phyloP scores from a whole-genome alignment of 2,329 filamentous ascomycete genomes.

The Nemania sp. region DNA sequence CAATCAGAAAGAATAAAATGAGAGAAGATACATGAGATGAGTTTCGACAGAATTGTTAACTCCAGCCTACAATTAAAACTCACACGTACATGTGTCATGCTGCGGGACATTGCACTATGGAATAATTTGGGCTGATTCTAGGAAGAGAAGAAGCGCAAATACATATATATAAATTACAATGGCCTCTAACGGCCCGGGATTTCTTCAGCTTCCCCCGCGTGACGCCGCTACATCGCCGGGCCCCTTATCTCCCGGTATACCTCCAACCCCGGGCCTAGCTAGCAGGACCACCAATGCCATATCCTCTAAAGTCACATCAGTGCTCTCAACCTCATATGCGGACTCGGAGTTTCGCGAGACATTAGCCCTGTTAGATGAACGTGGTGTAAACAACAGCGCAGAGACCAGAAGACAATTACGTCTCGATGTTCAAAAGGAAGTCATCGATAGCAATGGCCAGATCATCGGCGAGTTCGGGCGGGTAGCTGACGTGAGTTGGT shows the following conservation, averaged over 20 bases:
- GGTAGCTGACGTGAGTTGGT: conserved; percentile 72
- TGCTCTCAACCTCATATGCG: conserved; percentile 91
- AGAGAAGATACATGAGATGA: conserved; percentile 1
- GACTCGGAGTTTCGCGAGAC: conserved; percentile 92
- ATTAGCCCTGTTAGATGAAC: conserved; percentile 79
- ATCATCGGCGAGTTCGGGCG: conserved; percentile 89
- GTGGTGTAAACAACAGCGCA: conserved; percentile 77
- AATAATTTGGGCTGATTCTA: not conserved
- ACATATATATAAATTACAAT: conserved; percentile 38
- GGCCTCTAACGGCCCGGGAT: conserved; percentile 48
- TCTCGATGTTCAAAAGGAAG: conserved; percentile 87
- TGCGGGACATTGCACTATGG: conserved; percentile 3
- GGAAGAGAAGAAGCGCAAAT: not conserved
- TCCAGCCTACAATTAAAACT: not conserved
- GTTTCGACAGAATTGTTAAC: not conserved
- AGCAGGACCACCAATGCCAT: conserved; percentile 72
- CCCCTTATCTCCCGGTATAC: conserved; percentile 51
- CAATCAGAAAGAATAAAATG: not conserved
- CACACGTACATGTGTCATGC: not conserved
- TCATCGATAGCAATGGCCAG: conserved; percentile 91
- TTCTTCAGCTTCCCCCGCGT: conserved; percentile 46
- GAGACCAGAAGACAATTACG: conserved; percentile 83
- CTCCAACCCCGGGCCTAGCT: conserved; percentile 48
- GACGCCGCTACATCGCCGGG: conserved; percentile 45
- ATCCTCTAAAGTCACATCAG: conserved; percentile 82